Base-by-base conservation (phyloP, 2,329 filamentous ascomycete genomes). In the Penicillium paneum region DNA sequence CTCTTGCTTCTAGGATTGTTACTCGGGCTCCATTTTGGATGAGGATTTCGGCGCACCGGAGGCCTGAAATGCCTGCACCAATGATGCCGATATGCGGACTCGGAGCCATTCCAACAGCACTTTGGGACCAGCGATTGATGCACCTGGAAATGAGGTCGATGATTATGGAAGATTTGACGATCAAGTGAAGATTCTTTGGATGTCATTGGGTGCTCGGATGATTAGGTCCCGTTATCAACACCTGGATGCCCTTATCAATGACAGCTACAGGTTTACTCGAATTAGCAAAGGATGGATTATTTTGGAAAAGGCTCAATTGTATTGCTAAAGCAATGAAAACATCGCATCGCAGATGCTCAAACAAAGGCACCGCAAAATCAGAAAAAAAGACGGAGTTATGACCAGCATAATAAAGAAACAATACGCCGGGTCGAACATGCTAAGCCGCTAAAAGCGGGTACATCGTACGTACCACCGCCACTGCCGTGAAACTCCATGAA, bases 11-110 rank as follows among this genome's bases (percentile, higher is more conserved):
- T 13, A 85, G 71, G 15, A 86, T 80, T 0, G 83, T 86, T 24
- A 86, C 83, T 58, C 76, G 75, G 35, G 77, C 74, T 8, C 82
- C 83, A 63, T 79, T 78, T 52, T 80, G 76, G 4, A 82, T 67
- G 8, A 86, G 71, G 13, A 85, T 71, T 56, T 84, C 82, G 34
- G 83, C 82, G 63, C 81, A 84, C 64, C 83, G 75, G 19, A 86
- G 67, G 1, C 83, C 83, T 11, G 83, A 79, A 21, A 86, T 72
- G 11, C 84, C 84, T 35, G 83, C 83, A 17, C 84, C 84, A 10
- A 87, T 76, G 26, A 87, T 72, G 40, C 82, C 81, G n/a, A 86
- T 74, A 56, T 78, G 78, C 7, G 78, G 78, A 41, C 65, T 71
- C 49, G 70, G 73, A 26, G 67, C 70, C 67, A 71, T 73, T n/a